Evolutionary conservation across 2,329 filamentous ascomycete species (phyloP).

Genomic region (Alternaria conjuncta): DNA sequence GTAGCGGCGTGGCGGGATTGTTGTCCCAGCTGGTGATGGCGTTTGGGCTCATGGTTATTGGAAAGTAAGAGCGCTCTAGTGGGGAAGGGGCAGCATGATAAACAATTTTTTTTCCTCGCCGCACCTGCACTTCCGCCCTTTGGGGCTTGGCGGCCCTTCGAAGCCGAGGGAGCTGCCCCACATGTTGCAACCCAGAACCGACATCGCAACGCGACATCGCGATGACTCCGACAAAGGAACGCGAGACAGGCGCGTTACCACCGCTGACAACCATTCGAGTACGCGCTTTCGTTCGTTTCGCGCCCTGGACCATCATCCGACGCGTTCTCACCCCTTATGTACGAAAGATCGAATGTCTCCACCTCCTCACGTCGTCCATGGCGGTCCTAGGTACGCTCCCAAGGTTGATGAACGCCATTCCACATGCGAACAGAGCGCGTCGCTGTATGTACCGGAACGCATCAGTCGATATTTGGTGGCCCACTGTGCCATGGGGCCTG

Average conservation of each 20-base stretch:
- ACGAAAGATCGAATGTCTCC: neutral
- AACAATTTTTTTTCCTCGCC: slow-evolving; percentile 30
- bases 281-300: neutral
- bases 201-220: neutral
- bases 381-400: neutral
- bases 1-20: slow-evolving; percentile 13
- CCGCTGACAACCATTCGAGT: neutral
- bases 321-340: neutral
- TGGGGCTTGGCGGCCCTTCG: slow-evolving; percentile 12
- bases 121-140: slow-evolving; percentile 12
- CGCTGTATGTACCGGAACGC: neutral
- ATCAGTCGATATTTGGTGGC: neutral
- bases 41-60: slow-evolving; percentile 36
- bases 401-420: neutral
- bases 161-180: slow-evolving; percentile 8
- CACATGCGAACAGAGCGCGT: neutral
- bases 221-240: neutral
- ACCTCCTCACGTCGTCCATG: neutral
- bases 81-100: slow-evolving; percentile 27
- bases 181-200: neutral
- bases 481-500: neutral
- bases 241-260: neutral
- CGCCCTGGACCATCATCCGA: neutral
- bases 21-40: slow-evolving; percentile 21
- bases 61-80: slow-evolving; percentile 31